phyloP scores from a whole-genome alignment of 1,139 yeast genomes.

The Lodderomyces pseudojiufengensis region DNA sequence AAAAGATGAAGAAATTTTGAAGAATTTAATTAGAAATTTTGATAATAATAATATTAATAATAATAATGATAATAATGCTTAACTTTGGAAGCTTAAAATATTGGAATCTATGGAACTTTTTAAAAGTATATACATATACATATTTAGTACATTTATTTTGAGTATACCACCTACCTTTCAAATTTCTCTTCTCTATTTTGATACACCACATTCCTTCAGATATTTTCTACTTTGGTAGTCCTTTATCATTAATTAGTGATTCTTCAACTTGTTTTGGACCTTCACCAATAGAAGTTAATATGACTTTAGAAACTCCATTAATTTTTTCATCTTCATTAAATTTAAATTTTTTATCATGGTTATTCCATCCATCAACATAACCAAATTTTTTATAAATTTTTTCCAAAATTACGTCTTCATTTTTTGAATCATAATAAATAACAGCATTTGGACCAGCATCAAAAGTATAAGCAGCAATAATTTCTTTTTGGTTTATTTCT shows the following conservation, averaged over 20 bases:
- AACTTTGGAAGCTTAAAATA: too few relatives aligned
- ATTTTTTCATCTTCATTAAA: constrained; percentile 19
- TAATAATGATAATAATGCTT: background rate
- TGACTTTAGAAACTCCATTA: constrained; percentile 72
- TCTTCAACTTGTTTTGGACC: constrained; percentile 68
- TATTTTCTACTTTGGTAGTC: constrained; percentile 9
- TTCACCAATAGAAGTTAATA: constrained; percentile 79
- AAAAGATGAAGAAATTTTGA: constrained; percentile 3
- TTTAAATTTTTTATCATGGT: constrained; percentile 17
- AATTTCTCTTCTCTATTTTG: too few relatives aligned
- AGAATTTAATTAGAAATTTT: background rate
- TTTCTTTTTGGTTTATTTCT: constrained; percentile 50
- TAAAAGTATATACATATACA: background rate
- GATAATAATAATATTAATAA: background rate
- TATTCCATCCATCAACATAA: constrained; percentile 74
- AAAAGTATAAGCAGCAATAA: constrained; percentile 95
- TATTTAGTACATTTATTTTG: too few relatives aligned
- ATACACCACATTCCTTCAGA: too few relatives aligned
- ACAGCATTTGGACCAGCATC: constrained; percentile 99
- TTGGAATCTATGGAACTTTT: too few relatives aligned
- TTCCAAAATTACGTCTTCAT: constrained; percentile 67
- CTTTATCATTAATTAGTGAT: constrained; percentile 27
- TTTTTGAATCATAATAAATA: constrained; percentile 72
- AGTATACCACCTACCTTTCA: too few relatives aligned
- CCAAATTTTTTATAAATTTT: constrained; percentile 52